A percentile compares a stretch with the other conserved stretches of the same genome.
phyloP scores from a whole-genome alignment of 257 asterid species.

The Nicotiana undulata region DNA sequence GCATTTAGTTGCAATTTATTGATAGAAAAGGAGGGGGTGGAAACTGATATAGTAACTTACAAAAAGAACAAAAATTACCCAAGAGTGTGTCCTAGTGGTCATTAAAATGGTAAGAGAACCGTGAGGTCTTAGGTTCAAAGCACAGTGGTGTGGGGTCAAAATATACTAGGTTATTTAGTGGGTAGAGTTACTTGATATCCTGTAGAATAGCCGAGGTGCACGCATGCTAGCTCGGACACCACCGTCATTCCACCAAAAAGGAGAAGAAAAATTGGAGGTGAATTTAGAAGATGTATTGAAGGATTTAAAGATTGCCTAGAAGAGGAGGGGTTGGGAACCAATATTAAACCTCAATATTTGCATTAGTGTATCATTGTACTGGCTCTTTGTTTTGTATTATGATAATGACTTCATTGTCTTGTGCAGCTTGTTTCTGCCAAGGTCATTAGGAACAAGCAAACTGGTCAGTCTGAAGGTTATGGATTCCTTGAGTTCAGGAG shows the following conservation, averaged over 20 bases:
- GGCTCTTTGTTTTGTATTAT: background rate
- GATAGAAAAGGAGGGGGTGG: too few species aligned
- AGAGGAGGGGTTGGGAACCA: background rate
- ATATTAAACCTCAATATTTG: background rate
- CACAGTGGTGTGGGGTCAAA: too few species aligned
- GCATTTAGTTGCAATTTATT: background rate
- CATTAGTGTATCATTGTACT: background rate
- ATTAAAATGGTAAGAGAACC: too few species aligned
- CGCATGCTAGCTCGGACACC: too few species aligned
- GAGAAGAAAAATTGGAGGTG: background rate
- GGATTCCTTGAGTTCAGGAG: slow-evolving; percentile 78
- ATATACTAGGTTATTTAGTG: too few species aligned
- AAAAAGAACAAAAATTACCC: background rate
- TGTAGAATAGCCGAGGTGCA: too few species aligned
- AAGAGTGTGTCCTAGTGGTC: too few species aligned
- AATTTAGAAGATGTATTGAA: background rate
- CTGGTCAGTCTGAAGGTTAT: slow-evolving; percentile 73
- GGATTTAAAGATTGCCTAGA: background rate
- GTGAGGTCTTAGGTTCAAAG: too few species aligned
- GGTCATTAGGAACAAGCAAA: slow-evolving; percentile 66
- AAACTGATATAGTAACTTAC: background rate
- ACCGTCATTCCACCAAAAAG: too few species aligned
- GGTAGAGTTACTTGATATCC: too few species aligned
- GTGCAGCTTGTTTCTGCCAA: slow-evolving; percentile 60
- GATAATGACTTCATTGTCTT: background rate